Percentiles rank a stretch among this genome's conserved stretches.
Evolutionary conservation across 257 asterid genomes (phyloP).

Genomic region (Forsythia suspensa): DNA sequence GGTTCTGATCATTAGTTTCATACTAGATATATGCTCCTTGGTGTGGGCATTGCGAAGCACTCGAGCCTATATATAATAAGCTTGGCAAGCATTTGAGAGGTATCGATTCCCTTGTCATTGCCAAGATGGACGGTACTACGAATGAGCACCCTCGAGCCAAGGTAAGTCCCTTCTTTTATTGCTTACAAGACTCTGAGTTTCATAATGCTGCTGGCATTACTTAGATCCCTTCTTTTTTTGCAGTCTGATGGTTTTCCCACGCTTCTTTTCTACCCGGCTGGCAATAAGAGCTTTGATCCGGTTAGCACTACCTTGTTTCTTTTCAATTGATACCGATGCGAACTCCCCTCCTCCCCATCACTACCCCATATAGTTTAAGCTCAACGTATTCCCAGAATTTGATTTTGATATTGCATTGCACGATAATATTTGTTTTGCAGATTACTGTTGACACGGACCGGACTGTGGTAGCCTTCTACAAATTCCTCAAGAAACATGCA

Average conservation of each 20-base stretch:
- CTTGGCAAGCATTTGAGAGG: conserved; percentile 79
- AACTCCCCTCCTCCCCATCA: not conserved
- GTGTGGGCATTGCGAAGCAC: conserved; percentile 92
- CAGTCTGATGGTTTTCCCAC: conserved; percentile 98
- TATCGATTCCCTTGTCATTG: conserved; percentile 73
- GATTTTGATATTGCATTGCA: not conserved
- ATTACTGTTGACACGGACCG: conserved; percentile 77
- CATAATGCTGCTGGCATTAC: not conserved
- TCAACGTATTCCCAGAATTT: not conserved
- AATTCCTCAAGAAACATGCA: conserved; percentile 91
- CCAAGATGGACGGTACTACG: conserved; percentile 97
- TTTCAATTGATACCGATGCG: not conserved
- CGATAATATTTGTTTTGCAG: conserved; percentile 32
- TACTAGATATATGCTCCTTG: conserved; percentile 89
- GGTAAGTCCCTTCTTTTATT: conserved; percentile 38
- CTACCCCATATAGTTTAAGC: not conserved
- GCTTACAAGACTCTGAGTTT: not conserved
- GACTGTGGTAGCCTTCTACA: conserved; percentile 86
- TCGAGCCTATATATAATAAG: conserved; percentile 86
- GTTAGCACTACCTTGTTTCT: conserved; percentile 41
- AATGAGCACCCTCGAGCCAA: conserved; percentile 98
- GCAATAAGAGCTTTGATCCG: conserved; percentile 96
- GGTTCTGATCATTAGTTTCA: conserved; percentile 14
- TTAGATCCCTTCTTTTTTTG: conserved; percentile 16
- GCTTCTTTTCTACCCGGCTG: conserved; percentile 93